A percentile compares a stretch with the other conserved stretches of the same genome.
Conservation (phyloP, 2,329 filamentous ascomycete species). For the Curvularia verruculosa region DNA sequence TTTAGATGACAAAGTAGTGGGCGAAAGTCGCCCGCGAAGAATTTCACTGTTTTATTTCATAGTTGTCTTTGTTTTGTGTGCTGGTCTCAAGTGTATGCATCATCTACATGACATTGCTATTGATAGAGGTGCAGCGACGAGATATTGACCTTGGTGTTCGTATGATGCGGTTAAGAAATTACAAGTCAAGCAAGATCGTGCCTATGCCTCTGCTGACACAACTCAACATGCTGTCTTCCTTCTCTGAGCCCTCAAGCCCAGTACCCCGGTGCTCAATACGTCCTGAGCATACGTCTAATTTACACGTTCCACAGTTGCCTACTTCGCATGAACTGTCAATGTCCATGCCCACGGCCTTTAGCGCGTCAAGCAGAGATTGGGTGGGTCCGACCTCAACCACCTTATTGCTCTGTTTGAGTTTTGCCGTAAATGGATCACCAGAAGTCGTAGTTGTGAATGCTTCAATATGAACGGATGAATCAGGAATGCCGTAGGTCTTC, state of each 20-base stretch:
- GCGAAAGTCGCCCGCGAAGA: neutral
- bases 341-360: constrained; percentile 53
- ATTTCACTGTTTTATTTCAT: neutral
- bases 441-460: constrained; percentile 61
- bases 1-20: neutral
- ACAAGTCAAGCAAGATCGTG: constrained; percentile 42
- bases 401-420: constrained; percentile 55
- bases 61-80: neutral
- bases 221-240: constrained; percentile 42
- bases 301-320: constrained; percentile 54
- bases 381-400: constrained; percentile 54
- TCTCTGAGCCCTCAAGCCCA: constrained; percentile 47
- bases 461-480: constrained; percentile 65
- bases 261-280: constrained; percentile 50
- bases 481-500: constrained; percentile 51
- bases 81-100: neutral
- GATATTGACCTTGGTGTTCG: neutral
- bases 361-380: constrained; percentile 50
- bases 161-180: neutral
- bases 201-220: constrained; percentile 49
- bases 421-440: constrained; percentile 66
- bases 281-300: constrained; percentile 48
- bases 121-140: neutral
- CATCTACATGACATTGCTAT: neutral
- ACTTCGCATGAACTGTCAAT: constrained; percentile 53